phyloP scores from a whole-genome alignment of 805 yeast species.

The Blastobotrys chiropterorum region DNA sequence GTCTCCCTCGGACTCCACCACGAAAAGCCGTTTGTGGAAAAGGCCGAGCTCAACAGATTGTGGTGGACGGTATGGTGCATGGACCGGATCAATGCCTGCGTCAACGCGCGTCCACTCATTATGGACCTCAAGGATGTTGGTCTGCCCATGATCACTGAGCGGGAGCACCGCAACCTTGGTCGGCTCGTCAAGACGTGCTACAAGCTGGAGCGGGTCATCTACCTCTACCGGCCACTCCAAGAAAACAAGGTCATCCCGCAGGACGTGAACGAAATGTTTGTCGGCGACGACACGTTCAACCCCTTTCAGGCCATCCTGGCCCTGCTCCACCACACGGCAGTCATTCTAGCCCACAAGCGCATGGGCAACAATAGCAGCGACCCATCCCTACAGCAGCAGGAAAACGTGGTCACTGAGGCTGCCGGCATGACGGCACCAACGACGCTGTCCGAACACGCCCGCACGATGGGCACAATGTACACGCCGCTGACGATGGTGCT shows the following conservation, averaged over 20 bases:
- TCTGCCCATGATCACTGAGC: slow-evolving; percentile 24
- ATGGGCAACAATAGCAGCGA: slow-evolving; percentile 8
- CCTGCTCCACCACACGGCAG: slow-evolving; percentile 26
- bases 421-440: slow-evolving; percentile 14
- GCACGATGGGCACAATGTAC: slow-evolving; percentile 12
- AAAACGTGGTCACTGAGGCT: slow-evolving; percentile 10
- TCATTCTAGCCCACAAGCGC: slow-evolving; percentile 31
- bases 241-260: slow-evolving; percentile 17
- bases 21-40: slow-evolving; percentile 31
- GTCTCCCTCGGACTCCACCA: slow-evolving; percentile 37
- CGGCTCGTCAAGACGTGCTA: slow-evolving; percentile 30
- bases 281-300: slow-evolving; percentile 20
- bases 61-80: slow-evolving; percentile 39
- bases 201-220: slow-evolving; percentile 34
- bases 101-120: slow-evolving; percentile 36
- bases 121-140: slow-evolving; percentile 37
- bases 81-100: slow-evolving; percentile 35
- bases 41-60: slow-evolving; percentile 25
- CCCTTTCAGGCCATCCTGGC: slow-evolving; percentile 26
- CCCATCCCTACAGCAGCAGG: slow-evolving; percentile 11
- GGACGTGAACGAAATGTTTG: slow-evolving; percentile 24
- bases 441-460: neutral
- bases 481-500: slow-evolving; percentile 19
- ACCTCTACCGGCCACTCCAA: slow-evolving; percentile 33
- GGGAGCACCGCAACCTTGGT: slow-evolving; percentile 27